A percentile compares a stretch with the other conserved stretches of the same genome.
These are phyloP conservation scores for Tolypocladium cylindrosporum DNA, from an alignment of 2,329 filamentous ascomycete species.

Conservation along the genomic window DNA sequence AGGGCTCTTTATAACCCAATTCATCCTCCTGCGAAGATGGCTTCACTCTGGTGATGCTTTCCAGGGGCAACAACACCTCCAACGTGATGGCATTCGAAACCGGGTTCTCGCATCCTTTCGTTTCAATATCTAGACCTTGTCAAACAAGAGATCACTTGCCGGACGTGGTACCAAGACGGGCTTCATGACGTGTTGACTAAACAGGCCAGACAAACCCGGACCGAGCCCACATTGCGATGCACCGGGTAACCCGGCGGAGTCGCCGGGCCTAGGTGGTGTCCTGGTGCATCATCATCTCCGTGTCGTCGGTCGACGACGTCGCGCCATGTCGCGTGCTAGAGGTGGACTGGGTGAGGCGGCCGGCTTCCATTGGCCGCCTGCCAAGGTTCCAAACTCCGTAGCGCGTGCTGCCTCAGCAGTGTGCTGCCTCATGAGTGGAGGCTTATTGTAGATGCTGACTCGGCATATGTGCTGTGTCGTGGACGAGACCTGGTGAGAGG, in stretches of 20 bases:
- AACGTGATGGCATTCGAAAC: background rate
- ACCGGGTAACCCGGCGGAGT: background rate
- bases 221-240: background rate
- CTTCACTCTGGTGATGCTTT: background rate
- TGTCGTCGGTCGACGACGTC: background rate
- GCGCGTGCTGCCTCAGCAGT: background rate
- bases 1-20: background rate
- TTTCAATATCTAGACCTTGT: background rate
- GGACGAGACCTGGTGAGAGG: background rate
- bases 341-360: background rate
- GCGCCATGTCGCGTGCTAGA: background rate
- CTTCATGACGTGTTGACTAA: background rate
- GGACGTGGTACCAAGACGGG: background rate
- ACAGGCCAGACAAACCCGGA: background rate
- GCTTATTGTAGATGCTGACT: background rate
- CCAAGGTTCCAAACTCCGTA: background rate
- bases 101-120: background rate
- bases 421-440: background rate
- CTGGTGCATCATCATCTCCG: background rate
- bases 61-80: background rate
- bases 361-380: background rate
- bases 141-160: background rate
- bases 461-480: background rate
- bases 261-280: background rate
- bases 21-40: background rate